Percentiles rank a stretch among this genome's conserved stretches.
Conservation (phyloP, 2,329 filamentous ascomycete species). For the Aspergillus aculeatus region DNA sequence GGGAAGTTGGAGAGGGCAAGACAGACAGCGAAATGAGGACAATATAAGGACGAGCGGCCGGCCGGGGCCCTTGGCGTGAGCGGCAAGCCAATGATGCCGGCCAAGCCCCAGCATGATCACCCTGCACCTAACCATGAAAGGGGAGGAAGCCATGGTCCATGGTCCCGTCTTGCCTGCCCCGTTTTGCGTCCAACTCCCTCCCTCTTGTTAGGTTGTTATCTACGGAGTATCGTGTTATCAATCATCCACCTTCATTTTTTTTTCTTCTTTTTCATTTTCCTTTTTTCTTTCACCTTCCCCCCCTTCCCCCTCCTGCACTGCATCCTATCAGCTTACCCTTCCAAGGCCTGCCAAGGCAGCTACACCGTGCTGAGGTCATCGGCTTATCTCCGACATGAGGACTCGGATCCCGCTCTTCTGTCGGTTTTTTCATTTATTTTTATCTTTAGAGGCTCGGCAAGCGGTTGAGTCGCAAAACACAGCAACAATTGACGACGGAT, state of each 20-base stretch:
- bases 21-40: conserved; percentile 9
- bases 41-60: not conserved
- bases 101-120: conserved; percentile 16
- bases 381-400: not conserved
- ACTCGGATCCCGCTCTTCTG: too few relatives aligned
- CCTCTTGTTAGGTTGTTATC: not conserved
- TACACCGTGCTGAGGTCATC: not conserved
- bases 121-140: not conserved
- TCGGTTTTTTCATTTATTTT: not conserved
- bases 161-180: not conserved
- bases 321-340: not conserved
- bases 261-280: not conserved
- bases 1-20: conserved; percentile 4
- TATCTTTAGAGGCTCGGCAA: not conserved
- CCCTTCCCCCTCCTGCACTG: not conserved
- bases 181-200: not conserved
- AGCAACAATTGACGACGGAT: not conserved
- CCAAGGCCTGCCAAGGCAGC: not conserved
- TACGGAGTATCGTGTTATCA: not conserved
- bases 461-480: not conserved
- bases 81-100: conserved; percentile 12
- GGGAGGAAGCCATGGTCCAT: conserved; percentile 2
- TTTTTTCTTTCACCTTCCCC: not conserved
- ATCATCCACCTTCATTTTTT: not conserved
- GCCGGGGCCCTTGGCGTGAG: conserved; percentile 11